A percentile compares a stretch with the other conserved stretches of the same genome.
Conservation (phyloP, 768 basidiomycete genomes). For the Hysterangium stoloniferum region DNA sequence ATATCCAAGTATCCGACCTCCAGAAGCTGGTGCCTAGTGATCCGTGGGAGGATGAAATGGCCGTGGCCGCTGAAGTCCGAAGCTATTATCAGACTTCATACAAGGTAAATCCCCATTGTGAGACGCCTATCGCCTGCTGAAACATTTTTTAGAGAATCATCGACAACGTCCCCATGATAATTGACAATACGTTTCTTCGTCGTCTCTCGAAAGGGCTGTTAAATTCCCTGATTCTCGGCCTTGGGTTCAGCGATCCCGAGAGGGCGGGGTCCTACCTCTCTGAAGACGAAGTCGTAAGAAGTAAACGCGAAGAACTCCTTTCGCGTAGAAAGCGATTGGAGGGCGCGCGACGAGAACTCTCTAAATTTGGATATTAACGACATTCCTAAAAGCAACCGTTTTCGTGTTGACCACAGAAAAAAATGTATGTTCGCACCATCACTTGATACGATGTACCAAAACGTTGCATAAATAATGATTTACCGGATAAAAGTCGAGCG, state of each 20-base stretch:
- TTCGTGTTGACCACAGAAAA: too few relatives aligned
- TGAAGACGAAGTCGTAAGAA: slow-evolving; percentile 35
- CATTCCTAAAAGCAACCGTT: too few relatives aligned
- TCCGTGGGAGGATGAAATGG: slow-evolving; percentile 37
- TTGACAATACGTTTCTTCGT: slow-evolving; percentile 39
- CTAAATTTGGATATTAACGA: slow-evolving; percentile 20
- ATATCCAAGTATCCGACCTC: slow-evolving; percentile 19
- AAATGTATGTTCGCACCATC: too few relatives aligned
- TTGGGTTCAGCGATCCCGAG: slow-evolving; percentile 23
- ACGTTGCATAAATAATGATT: too few relatives aligned
- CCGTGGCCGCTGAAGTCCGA: slow-evolving; percentile 45
- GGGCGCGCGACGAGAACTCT: slow-evolving; percentile 31
- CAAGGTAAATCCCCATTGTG: slow-evolving; percentile 31
- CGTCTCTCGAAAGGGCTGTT: slow-evolving; percentile 30
- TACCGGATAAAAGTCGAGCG: too few relatives aligned
- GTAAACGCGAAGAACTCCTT: slow-evolving; percentile 25
- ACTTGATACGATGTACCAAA: too few relatives aligned
- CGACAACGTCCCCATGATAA: slow-evolving; percentile 44
- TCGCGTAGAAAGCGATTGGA: slow-evolving; percentile 30
- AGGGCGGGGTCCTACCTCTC: slow-evolving; percentile 30
- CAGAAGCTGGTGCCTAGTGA: slow-evolving; percentile 26
- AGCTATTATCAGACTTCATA: slow-evolving; percentile 51
- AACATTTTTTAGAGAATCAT: slow-evolving; percentile 40
- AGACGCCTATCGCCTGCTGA: background rate
- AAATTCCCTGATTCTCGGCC: slow-evolving; percentile 26